Conservation (phyloP, 2,329 filamentous ascomycete genomes). For the Phialemoniopsis sp. region DNA sequence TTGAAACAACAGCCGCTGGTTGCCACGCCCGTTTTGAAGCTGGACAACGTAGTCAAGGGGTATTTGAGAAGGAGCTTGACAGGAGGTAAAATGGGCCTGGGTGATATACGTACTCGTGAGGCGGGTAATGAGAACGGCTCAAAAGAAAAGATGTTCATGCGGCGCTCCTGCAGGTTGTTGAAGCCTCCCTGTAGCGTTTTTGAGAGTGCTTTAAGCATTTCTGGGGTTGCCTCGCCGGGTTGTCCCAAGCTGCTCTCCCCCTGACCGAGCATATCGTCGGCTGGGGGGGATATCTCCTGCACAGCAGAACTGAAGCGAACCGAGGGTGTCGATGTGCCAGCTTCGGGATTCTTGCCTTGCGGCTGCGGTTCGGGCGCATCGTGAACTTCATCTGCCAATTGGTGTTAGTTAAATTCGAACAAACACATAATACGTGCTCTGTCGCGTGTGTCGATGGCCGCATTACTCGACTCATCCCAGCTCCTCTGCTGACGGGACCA, state of each 20-base stretch:
- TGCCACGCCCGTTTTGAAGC: too few relatives aligned
- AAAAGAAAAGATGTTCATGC: constrained; percentile 83
- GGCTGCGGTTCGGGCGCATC: constrained; percentile 6
- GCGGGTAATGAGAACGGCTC: constrained; percentile 86
- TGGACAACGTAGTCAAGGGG: too few relatives aligned
- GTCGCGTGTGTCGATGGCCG: too few relatives aligned
- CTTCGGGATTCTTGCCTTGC: constrained; percentile 16
- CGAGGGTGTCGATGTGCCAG: constrained; percentile 28
- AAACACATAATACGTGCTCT: not conserved
- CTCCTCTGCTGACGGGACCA: too few relatives aligned
- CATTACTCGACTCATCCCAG: too few relatives aligned
- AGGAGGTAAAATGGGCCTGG: too few relatives aligned
- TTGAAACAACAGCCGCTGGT: constrained; percentile 1
- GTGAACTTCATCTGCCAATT: constrained; percentile 8
- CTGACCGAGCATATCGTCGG: constrained; percentile 13
- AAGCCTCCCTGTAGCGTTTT: constrained; percentile 60
- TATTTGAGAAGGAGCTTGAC: not conserved
- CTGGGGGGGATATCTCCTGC: constrained; percentile 60
- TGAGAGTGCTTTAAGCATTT: constrained; percentile 69
- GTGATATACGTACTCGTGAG: constrained; percentile 64
- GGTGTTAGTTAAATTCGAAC: not conserved
- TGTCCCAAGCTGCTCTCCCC: constrained; percentile 18
- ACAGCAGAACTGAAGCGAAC: constrained; percentile 71
- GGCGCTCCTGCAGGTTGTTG: constrained; percentile 72
- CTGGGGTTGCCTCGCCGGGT: constrained; percentile 42